phyloP scores from a whole-genome alignment of 2,329 filamentous ascomycete species.

The Nakataea oryzae region DNA sequence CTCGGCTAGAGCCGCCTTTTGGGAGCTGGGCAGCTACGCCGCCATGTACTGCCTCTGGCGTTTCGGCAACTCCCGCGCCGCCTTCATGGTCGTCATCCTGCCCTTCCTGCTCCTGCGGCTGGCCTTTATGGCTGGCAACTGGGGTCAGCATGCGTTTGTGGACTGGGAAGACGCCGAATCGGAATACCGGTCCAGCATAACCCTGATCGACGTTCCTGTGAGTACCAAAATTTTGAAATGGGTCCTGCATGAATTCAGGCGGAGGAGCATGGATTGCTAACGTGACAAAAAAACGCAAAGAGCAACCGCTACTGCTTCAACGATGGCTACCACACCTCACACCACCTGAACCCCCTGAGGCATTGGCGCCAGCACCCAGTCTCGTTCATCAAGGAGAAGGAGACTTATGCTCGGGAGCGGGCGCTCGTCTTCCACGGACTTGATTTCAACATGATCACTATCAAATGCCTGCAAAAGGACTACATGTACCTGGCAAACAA shows the following conservation, averaged over 20 bases:
- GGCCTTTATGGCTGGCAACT: slow-evolving; percentile 73
- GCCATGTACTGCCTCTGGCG: slow-evolving; percentile 38
- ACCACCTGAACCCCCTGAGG: slow-evolving; percentile 66
- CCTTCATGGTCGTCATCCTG: slow-evolving; percentile 54
- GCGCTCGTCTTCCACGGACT: slow-evolving; percentile 74
- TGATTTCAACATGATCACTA: slow-evolving; percentile 68
- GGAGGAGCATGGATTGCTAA: neutral
- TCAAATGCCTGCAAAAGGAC: slow-evolving; percentile 60
- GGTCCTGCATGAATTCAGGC: neutral
- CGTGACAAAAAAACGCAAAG: slow-evolving; percentile 25
- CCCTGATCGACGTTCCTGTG: slow-evolving; percentile 68
- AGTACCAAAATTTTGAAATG: slow-evolving; percentile 20
- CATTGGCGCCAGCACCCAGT: slow-evolving; percentile 76
- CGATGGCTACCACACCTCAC: slow-evolving; percentile 73
- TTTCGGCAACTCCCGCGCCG: slow-evolving; percentile 40
- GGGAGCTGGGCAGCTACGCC: slow-evolving; percentile 48
- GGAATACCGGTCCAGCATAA: slow-evolving; percentile 70
- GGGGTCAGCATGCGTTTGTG: slow-evolving; percentile 76
- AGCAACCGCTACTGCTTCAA: slow-evolving; percentile 78
- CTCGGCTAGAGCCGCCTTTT: slow-evolving; percentile 46
- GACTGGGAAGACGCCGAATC: slow-evolving; percentile 66
- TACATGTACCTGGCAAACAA: slow-evolving; percentile 60
- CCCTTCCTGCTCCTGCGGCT: slow-evolving; percentile 57
- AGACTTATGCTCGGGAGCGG: slow-evolving; percentile 52
- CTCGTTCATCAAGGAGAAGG: slow-evolving; percentile 60